Evolutionary conservation across 1,284 basidiomycete genomes (phyloP), one percentile per base, ranked within the genome.

Genomic region (Ceratobasidium sp.): DNA sequence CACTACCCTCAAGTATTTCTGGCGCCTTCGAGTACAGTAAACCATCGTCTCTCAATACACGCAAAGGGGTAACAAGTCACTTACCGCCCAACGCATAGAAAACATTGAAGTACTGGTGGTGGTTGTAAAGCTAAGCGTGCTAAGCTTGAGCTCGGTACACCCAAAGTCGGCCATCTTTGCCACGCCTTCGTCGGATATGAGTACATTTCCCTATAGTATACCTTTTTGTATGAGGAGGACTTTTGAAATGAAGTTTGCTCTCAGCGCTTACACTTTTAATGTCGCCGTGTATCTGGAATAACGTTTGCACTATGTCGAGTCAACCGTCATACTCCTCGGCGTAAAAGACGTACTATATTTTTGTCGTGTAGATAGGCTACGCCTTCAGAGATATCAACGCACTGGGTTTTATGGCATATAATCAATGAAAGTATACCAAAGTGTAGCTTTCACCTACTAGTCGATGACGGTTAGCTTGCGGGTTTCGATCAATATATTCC

Each of bases 111-210:
- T 17, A 26, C 17, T 10, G 7, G 56, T 33, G 4, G 44, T 23
- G 23, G 42, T 48, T 26, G 70, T 73, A 28, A 73, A 73, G 5
- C 40, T 10, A 4, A 73, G 23, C 7, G 70, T 62, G 40, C 6
- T 3, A 4, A 26, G 5, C 12, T 73, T 62, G 23, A 73, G 10
- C 3, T 46, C 20, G 1, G 70, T 48, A 15, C 26, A 61, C 23
- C 70, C 70, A 23, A 73, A 73, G 17, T 73, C 70, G 20, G 38
- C 17, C 7, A 73, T 40, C 28, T 73, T 73, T 12, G 70, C 57
- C 10, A 62, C 57, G 5, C 70, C 57, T 2, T 50, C 42, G 4
- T 50, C 33, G 7, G 57, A 73, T 33, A 73, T 33, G 3, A 73
- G 44, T 6, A 73, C 70, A n/a, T 73, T 73, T 26, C 40, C 57